Conservation (phyloP, 306 rosid species). For the Ceratonia siliqua region DNA sequence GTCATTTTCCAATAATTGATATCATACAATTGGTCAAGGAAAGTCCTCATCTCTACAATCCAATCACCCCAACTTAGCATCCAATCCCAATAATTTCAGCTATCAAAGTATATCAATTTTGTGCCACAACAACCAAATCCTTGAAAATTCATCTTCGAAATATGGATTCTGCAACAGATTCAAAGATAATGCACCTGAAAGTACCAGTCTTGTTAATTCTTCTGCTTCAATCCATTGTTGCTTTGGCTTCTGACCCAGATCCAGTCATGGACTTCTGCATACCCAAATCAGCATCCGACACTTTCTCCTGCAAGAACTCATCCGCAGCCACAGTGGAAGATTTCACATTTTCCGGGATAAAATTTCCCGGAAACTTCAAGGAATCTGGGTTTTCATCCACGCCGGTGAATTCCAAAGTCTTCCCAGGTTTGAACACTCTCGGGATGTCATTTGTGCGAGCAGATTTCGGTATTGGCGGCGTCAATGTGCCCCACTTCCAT, state of each 20-base stretch:
- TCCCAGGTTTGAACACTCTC: constrained; percentile 90
- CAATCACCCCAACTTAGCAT: neutral
- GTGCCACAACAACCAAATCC: neutral
- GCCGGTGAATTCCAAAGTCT: constrained; percentile 67
- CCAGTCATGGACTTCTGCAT: constrained; percentile 84
- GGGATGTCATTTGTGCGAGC: constrained; percentile 85
- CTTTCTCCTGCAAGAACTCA: constrained; percentile 67
- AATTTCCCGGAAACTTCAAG: constrained; percentile 59
- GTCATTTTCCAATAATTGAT: constrained; percentile 29
- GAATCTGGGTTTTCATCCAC: constrained; percentile 59
- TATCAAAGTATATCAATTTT: neutral
- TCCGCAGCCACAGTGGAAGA: constrained; percentile 69
- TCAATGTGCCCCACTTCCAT: constrained; percentile 81
- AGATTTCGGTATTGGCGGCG: constrained; percentile 78
- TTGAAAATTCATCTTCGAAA: constrained; percentile 22
- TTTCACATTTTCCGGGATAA: constrained; percentile 73
- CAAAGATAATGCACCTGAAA: constrained; percentile 39
- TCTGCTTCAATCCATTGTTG: constrained; percentile 37
- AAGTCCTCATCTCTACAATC: neutral
- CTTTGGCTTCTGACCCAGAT: constrained; percentile 82
- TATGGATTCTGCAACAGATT: constrained; percentile 9
- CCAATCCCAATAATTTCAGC: neutral
- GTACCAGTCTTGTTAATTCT: constrained; percentile 27
- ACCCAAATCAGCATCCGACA: constrained; percentile 38
- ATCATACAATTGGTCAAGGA: constrained; percentile 18